Conservation (phyloP, 1,284 basidiomycete species). For the Ustilago tritici region DNA sequence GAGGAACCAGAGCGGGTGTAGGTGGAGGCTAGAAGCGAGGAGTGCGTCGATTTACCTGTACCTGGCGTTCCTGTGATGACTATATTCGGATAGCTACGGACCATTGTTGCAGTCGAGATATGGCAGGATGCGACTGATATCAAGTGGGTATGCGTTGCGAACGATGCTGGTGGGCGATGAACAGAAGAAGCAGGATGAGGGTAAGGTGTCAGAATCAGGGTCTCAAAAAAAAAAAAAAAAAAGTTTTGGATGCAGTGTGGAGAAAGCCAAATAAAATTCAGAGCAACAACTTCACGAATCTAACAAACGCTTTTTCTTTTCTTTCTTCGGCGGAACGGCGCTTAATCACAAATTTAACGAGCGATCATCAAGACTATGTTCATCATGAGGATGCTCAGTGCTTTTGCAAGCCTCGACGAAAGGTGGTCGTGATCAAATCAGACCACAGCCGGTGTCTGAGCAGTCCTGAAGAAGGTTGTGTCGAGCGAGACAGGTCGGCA, state of each 20-base stretch:
- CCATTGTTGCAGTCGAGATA: slow-evolving; percentile 9
- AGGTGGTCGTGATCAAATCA: too few species aligned
- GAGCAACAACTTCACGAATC: not conserved
- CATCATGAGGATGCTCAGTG: too few species aligned
- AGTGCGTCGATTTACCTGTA: slow-evolving; percentile 88
- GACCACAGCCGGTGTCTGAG: too few species aligned
- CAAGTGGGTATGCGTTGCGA: not conserved
- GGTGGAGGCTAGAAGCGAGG: slow-evolving; percentile 70
- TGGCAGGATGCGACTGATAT: too few species aligned
- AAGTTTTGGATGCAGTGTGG: slow-evolving; percentile 5
- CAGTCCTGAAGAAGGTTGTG: too few species aligned
- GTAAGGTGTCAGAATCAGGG: not conserved
- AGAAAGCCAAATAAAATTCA: not conserved
- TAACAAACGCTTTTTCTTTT: not conserved
- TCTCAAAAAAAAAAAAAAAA: not conserved
- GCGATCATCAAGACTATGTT: too few species aligned
- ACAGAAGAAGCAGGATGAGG: not conserved
- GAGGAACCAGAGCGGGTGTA: slow-evolving; percentile 27
- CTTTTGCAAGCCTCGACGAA: too few species aligned
- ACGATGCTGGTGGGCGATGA: not conserved
- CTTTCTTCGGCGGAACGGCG: not conserved
- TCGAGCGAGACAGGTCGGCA: too few species aligned
- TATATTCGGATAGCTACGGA: slow-evolving; percentile 78
- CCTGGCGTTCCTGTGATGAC: slow-evolving; percentile 92
- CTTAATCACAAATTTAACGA: too few species aligned